Percentiles rank a stretch among this genome's conserved stretches.
Evolutionary conservation across 805 yeast genomes (phyloP).

Genomic region (Tetrapisispora nanseiensis): DNA sequence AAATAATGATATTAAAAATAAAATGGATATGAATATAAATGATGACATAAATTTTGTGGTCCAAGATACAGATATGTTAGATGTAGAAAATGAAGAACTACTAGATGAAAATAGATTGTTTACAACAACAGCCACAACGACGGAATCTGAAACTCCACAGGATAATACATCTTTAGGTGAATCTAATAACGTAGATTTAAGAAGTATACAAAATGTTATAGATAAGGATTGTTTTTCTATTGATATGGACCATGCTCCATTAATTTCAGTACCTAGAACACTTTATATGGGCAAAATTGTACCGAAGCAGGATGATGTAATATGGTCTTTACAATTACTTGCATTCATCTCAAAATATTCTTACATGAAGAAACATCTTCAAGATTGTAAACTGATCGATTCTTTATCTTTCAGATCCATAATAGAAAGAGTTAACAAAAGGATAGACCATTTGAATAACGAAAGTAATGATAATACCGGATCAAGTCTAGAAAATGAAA

Average conservation of each 20-base stretch:
- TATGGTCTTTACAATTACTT: slow-evolving; percentile 83
- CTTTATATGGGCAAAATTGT: slow-evolving; percentile 64
- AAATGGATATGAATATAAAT: not conserved
- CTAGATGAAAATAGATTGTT: not conserved
- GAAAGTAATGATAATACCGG: not conserved
- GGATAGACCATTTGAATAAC: slow-evolving; percentile 4
- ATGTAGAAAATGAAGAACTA: not conserved
- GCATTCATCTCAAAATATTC: slow-evolving; percentile 93
- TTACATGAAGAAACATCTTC: slow-evolving; percentile 60
- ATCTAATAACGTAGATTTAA: not conserved
- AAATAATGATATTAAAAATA: not conserved
- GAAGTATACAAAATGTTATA: not conserved
- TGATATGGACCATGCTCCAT: slow-evolving; percentile 15
- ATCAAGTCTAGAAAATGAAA: not conserved
- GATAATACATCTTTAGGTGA: too few species aligned
- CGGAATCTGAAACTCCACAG: too few species aligned
- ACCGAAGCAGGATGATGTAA: slow-evolving; percentile 87
- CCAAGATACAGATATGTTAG: not conserved
- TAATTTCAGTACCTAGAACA: slow-evolving; percentile 38
- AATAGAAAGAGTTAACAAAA: slow-evolving; percentile 11
- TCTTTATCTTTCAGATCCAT: slow-evolving; percentile 47
- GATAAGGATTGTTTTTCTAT: slow-evolving; percentile 8
- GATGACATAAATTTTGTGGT: not conserved
- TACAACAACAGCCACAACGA: not conserved
- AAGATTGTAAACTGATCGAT: slow-evolving; percentile 65